These are phyloP conservation scores for Mortierella sp. DNA, from an alignment of 371 early-diverging fungal species.

Conservation along the genomic window DNA sequence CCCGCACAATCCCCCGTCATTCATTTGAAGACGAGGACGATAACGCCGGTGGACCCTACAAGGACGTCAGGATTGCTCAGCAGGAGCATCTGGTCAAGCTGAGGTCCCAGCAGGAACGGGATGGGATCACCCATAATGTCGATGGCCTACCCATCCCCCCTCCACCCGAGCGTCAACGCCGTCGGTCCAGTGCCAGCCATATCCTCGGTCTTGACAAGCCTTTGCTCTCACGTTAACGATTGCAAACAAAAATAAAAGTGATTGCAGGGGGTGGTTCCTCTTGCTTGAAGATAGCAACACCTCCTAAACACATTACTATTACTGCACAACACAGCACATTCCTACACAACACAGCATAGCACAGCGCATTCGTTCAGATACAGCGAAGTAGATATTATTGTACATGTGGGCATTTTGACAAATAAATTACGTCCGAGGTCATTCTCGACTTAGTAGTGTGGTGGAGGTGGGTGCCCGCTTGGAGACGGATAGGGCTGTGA, in stretches of 20 bases:
- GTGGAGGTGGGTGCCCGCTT: not conserved
- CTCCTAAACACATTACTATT: no score
- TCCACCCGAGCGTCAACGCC: not conserved
- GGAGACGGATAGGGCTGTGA: not conserved
- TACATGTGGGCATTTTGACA: not conserved
- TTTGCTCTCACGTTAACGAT: constrained; percentile 30
- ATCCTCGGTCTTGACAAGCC: constrained; percentile 47
- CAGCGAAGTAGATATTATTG: no score
- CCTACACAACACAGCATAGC: no score
- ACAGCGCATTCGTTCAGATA: no score
- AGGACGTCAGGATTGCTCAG: constrained; percentile 43
- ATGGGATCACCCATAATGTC: constrained; percentile 33
- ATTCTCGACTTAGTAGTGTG: not conserved
- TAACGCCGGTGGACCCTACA: constrained; percentile 22
- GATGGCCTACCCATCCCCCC: constrained; percentile 45
- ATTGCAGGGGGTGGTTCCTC: no score
- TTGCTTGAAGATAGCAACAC: no score
- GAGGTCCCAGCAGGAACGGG: constrained; percentile 39
- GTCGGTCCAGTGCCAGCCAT: constrained; percentile 38
- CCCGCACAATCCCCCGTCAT: constrained; percentile 20
- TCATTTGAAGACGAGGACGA: constrained; percentile 4
- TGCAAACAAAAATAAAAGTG: not conserved
- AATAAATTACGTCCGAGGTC: not conserved
- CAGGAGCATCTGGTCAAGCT: constrained; percentile 41
- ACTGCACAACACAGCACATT: no score